Base-by-base conservation (phyloP, 257 asterid species). In the Jasminum sambac region DNA sequence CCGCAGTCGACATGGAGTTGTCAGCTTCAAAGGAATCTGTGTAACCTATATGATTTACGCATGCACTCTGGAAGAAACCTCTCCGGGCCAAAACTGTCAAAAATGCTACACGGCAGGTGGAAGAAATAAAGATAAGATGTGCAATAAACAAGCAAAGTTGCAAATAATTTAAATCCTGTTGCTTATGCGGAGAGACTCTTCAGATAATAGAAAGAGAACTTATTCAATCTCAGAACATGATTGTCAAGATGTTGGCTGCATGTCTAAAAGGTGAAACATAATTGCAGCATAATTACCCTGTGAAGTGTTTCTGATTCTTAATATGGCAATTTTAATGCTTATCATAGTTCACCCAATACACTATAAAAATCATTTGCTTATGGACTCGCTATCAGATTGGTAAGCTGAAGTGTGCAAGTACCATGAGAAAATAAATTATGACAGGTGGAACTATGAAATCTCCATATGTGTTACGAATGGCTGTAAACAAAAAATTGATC, bases 51-150 rank as follows among this genome's bases (percentile, higher is more conserved):
- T 74, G 80, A 76, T 66, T 79, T 69, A 77, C 76, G 75, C 79
- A 68, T 73, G 77, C 75, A 70, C 66, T 81, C 78, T 84, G 89
- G 77, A 89, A 86, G 85, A 85, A 75, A 41, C 96, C 95, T 83
- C 96, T 89, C 74, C 79, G 93, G 77, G 86, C 92, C 80, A 91
- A 78, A 69, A 88, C 96, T 69, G 87, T 91, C 86, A 94, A 77
- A 75, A 94, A 86, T 72, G 99, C 99, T 91, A 73, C 82, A 78
- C 43, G 67, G 69, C 68, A 74, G 78, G 69, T 73, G 64, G 48
- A 69, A 70, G 69, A 46, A 46, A 17, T 23, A n/a, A 60, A 38
- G 37, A 16, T 25, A 59, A 9, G 14, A 21, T 8, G 62, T 11
- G 59, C 57, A 39, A 73, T 79, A 73, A 52, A 5, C 42, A 40